A percentile compares a stretch with the other conserved stretches of the same genome.
These are phyloP conservation scores for Ustilago hordei DNA, from an alignment of 1,284 basidiomycete genomes.

Conservation along the genomic window DNA sequence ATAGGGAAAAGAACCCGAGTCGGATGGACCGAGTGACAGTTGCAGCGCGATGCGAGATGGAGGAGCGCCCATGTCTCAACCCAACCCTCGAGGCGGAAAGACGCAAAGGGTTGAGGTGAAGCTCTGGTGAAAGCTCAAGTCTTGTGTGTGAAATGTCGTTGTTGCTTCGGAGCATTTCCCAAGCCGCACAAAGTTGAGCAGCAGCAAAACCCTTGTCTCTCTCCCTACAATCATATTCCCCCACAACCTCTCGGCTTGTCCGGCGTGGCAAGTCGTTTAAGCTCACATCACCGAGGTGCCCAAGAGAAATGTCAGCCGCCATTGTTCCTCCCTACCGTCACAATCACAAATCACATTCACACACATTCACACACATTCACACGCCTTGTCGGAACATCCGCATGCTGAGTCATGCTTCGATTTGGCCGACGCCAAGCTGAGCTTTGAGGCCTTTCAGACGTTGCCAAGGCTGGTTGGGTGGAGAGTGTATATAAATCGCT, in stretches of 20 bases:
- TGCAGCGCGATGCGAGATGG: background rate
- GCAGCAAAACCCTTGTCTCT: slow-evolving; percentile 3
- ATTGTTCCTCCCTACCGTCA: too few species aligned
- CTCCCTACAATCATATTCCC: background rate
- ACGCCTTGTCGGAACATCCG: background rate
- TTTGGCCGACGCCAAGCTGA: background rate
- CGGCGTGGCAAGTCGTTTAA: too few species aligned
- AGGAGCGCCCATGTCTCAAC: background rate
- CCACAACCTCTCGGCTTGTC: too few species aligned
- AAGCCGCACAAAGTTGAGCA: slow-evolving; percentile 7
- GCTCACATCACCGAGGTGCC: too few species aligned
- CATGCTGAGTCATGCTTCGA: background rate
- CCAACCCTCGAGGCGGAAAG: too few species aligned
- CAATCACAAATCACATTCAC: background rate
- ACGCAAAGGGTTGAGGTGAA: background rate
- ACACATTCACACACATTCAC: too few species aligned
- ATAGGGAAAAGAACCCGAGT: background rate
- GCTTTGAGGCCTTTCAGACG: background rate
- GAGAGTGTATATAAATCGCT: background rate
- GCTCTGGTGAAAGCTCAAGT: background rate
- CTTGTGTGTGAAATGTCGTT: background rate
- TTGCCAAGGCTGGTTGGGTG: background rate
- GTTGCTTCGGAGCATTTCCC: slow-evolving; percentile 1
- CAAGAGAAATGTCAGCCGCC: too few species aligned
- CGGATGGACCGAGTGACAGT: background rate